Percentiles rank a stretch among this genome's conserved stretches.
These are phyloP conservation scores for Geotrichum carabidarum DNA, from an alignment of 1,139 yeast genomes.

Conservation along the genomic window DNA sequence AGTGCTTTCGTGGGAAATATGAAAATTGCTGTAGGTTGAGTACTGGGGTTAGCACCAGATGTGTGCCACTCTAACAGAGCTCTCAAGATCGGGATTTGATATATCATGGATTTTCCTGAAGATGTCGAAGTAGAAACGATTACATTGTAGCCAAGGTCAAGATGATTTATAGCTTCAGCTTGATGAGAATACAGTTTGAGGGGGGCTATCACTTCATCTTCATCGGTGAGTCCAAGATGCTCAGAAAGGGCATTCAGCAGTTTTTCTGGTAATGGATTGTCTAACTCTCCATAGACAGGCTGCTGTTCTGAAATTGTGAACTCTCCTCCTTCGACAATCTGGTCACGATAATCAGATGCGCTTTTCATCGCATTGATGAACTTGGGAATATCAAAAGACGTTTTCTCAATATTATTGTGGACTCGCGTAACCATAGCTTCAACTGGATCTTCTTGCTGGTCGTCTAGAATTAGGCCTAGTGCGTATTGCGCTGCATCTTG, in stretches of 20 bases:
- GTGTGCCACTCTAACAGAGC: conserved; percentile 36
- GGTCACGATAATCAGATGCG: conserved; percentile 46
- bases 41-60: conserved; percentile 21
- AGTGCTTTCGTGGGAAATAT: conserved; percentile 95
- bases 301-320: conserved; percentile 43
- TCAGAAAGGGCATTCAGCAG: conserved; percentile 49
- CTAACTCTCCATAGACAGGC: conserved; percentile 44
- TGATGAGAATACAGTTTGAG: conserved; percentile 71
- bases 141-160: conserved; percentile 55
- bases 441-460: conserved; percentile 23
- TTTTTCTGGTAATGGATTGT: conserved; percentile 42
- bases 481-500: conserved; percentile 38
- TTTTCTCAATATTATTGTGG: conserved; percentile 4
- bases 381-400: conserved; percentile 38
- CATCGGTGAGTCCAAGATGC: conserved; percentile 39
- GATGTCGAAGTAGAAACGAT: conserved; percentile 91
- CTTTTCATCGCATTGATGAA: conserved; percentile 47
- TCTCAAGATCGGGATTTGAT: conserved; percentile 75
- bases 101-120: conserved; percentile 88
- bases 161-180: conserved; percentile 61
- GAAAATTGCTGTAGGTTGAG: conserved; percentile 69
- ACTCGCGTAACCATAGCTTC: conserved; percentile 20
- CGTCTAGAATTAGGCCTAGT: conserved; percentile 39
- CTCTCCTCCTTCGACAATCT: conserved; percentile 49
- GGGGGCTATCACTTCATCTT: background rate